phyloP scores from a whole-genome alignment of 345 rosid genomes.

The Melaleuca quinquenervia region DNA sequence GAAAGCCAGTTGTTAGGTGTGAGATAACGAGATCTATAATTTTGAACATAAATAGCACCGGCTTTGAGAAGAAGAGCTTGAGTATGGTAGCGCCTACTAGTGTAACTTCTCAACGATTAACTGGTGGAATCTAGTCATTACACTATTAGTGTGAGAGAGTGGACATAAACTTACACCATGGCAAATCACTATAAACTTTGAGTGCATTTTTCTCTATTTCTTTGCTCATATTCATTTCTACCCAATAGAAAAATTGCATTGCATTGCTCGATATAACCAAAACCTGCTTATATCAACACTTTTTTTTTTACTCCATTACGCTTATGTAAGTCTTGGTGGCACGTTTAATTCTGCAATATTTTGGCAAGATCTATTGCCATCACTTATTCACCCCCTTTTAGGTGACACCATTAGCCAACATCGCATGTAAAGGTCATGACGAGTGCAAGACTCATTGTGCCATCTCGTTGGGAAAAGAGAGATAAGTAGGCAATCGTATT shows the following conservation, averaged over 20 bases:
- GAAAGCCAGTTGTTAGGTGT: too few relatives aligned
- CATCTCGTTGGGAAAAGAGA: background rate
- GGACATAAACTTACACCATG: background rate
- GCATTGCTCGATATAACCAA: background rate
- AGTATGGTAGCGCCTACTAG: too few relatives aligned
- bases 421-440: background rate
- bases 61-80: too few relatives aligned
- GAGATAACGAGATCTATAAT: too few relatives aligned
- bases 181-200: too few relatives aligned
- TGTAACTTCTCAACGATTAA: background rate
- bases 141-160: background rate
- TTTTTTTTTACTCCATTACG: fast-evolving
- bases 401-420: background rate
- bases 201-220: background rate
- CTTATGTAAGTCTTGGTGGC: background rate
- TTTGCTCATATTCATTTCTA: background rate
- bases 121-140: too few relatives aligned
- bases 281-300: background rate
- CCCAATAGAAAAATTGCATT: fast-evolving
- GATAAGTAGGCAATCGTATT: background rate
- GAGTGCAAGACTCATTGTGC: background rate
- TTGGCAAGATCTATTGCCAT: background rate
- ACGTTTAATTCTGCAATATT: background rate
- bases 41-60: too few relatives aligned
- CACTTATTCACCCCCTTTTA: background rate